A percentile compares a stretch with the other conserved stretches of the same genome.
These are phyloP conservation scores for Sporothrix protearum DNA, from an alignment of 2,329 filamentous ascomycete genomes.

Conservation along the genomic window DNA sequence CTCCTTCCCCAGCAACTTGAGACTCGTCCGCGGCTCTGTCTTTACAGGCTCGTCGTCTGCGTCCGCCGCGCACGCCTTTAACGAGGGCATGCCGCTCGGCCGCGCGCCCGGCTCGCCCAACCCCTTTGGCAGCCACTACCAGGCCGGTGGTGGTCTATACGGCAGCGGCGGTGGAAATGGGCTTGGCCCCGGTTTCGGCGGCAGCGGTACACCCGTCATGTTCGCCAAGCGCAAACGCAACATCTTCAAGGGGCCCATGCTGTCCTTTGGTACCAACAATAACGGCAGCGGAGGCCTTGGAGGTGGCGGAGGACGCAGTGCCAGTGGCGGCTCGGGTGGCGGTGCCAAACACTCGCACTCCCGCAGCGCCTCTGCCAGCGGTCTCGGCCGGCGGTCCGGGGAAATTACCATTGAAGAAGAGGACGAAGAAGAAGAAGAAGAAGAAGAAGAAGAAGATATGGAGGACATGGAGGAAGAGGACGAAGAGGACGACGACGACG, in stretches of 20 bases:
- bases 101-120: slow-evolving; percentile 51
- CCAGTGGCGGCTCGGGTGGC: slow-evolving; percentile 38
- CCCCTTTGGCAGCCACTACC: slow-evolving; percentile 46
- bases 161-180: not conserved
- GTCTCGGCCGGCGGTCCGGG: slow-evolving; percentile 63
- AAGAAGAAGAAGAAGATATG: slow-evolving; percentile 35
- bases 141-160: not conserved
- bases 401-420: slow-evolving; percentile 71
- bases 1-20: slow-evolving; percentile 79
- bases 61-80: slow-evolving; percentile 50
- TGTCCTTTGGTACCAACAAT: slow-evolving; percentile 48
- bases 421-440: slow-evolving; percentile 52
- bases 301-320: slow-evolving; percentile 13
- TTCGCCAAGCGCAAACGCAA: slow-evolving; percentile 80
- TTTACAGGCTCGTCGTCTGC: not conserved
- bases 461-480: slow-evolving; percentile 43
- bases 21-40: slow-evolving; percentile 62
- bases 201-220: slow-evolving; percentile 49
- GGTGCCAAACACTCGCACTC: slow-evolving; percentile 42
- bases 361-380: slow-evolving; percentile 59
- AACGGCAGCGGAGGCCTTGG: slow-evolving; percentile 31
- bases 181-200: slow-evolving; percentile 18
- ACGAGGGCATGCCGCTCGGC: slow-evolving; percentile 53
- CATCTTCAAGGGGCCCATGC: slow-evolving; percentile 75
- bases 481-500: slow-evolving; percentile 52